Base-by-base conservation (phyloP, 2,329 filamentous ascomycete species). In the Penicillium expansum region DNA sequence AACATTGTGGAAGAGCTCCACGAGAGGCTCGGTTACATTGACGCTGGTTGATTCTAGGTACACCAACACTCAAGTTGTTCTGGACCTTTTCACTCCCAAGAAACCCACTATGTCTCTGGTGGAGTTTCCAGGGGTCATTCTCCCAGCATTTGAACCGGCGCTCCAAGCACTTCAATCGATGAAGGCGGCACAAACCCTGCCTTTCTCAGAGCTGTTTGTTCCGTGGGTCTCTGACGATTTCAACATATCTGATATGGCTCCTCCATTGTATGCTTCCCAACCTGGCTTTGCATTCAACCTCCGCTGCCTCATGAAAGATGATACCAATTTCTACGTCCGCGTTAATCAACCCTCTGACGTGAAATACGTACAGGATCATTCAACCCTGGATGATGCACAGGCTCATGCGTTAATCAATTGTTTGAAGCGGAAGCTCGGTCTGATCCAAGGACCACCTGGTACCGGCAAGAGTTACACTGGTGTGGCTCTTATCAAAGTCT, bases 111-210 rank as follows among this genome's bases (percentile, higher is more conserved):
- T 72, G 5, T 65, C 67, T 3, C 74, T 88, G 0, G 76, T 88
- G 1, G 86, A 88, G 60, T 87, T 88, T 55, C 86, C 85, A 0
- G 82, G 82, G 0, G 73, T 88, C 4, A 69, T 88, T 2, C 72
- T 86, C 2, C 78, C 81, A 0, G 78, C 85, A 0, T 88, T 88
- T 61, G 71, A 79, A 27, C 82, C 83, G 27, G 86, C 82, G 0
- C 74, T 88, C 0, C 69, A 76, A 42, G 81, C 81, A 0, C 71
- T 89, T 3, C 83, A 88, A 64, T 66, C 70, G 1, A 83, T 86
- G 74, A 77, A 76, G 10, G 62, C 64, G 13, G 71, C 59, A 16
- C 69, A 71, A 0, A 64, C 77, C 30, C 58, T 86, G 2, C 83
- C 83, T 1, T 83, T 85, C 51, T 65, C 75, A 10, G 69, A 82